A percentile compares a stretch with the other conserved stretches of the same genome.
Evolutionary conservation across 257 asterid genomes (phyloP).

Genomic region (Haberlea rhodopensis): DNA sequence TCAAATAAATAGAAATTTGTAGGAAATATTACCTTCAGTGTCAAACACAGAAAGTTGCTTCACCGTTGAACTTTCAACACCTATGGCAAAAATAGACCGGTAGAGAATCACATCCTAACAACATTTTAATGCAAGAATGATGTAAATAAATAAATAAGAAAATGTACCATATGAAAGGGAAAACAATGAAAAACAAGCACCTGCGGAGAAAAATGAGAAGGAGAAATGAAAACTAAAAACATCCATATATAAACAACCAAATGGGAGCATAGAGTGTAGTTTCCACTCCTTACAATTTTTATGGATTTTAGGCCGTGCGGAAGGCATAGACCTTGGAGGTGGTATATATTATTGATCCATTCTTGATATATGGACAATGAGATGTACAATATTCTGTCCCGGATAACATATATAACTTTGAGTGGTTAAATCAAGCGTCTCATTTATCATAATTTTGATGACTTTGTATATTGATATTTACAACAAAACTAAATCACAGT

Average conservation of each 20-base stretch:
- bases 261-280: not conserved
- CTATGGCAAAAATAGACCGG: not conserved
- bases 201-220: not conserved
- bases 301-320: not conserved
- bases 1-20: not conserved
- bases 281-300: not conserved
- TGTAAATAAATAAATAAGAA: not conserved
- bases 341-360: too few species aligned
- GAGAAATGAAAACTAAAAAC: not conserved
- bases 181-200: not conserved
- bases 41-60: not conserved
- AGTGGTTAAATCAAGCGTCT: too few species aligned
- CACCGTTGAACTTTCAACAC: not conserved
- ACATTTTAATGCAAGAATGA: not conserved
- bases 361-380: not conserved
- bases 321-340: not conserved
- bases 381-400: not conserved
- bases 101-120: not conserved
- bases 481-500: too few species aligned
- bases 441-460: too few species aligned
- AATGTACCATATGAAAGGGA: not conserved
- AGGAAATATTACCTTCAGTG: not conserved
- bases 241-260: not conserved
- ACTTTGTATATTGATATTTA: too few species aligned
- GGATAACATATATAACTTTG: too few species aligned